These are phyloP conservation scores for Adiantum capillusveneris DNA, from an alignment of 75 land plant genomes.

Conservation along the genomic window DNA sequence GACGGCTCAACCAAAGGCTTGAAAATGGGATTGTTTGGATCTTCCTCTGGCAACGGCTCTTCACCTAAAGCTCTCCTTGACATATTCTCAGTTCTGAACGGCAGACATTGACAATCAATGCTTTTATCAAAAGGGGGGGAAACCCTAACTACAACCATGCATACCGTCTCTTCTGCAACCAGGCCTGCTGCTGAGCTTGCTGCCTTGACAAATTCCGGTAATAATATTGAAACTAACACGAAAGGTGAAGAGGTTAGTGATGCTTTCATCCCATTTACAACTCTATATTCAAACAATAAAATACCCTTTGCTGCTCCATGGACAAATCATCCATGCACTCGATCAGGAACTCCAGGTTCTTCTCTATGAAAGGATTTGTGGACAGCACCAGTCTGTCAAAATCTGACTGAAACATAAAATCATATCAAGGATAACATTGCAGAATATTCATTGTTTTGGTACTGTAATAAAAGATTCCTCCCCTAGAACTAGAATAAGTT, in stretches of 20 bases:
- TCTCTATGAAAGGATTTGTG: conserved; percentile 80
- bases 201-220: conserved; percentile 82
- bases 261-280: too few relatives aligned
- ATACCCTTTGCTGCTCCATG: conserved; percentile 85
- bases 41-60: conserved; percentile 91
- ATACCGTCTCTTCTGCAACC: conserved; percentile 94
- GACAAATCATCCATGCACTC: conserved; percentile 98
- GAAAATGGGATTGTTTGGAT: conserved; percentile 81
- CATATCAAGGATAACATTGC: neutral
- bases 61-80: conserved; percentile 80
- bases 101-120: neutral
- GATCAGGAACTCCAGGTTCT: conserved; percentile 82
- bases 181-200: conserved; percentile 92
- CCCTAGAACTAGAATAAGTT: neutral
- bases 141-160: neutral
- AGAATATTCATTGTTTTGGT: neutral
- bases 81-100: conserved; percentile 65
- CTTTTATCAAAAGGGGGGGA: too few relatives aligned
- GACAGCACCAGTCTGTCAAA: conserved; percentile 77
- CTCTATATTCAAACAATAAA: conserved; percentile 9
- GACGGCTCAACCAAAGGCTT: conserved; percentile 87
- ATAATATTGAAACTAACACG: conserved; percentile 77
- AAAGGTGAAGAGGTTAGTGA: too few relatives aligned
- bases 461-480: neutral
- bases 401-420: conserved; percentile 51